Conservation (phyloP, 352 stramenopile species). For the Phytophthora lateralis region DNA sequence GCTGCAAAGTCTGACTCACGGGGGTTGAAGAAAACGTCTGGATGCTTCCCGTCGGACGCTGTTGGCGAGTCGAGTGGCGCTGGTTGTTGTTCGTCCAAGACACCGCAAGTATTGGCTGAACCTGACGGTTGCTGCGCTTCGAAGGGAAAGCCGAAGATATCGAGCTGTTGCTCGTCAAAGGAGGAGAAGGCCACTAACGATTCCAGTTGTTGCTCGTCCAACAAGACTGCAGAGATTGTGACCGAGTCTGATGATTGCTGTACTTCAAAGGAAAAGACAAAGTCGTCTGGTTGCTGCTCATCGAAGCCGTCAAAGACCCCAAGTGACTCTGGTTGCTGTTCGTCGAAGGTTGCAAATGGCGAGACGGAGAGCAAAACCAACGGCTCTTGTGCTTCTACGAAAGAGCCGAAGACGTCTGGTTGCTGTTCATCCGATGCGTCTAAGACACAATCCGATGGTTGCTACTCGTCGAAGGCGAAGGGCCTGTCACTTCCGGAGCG, state of each 20-base stretch:
- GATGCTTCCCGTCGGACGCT: constrained; percentile 1
- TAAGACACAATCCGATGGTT: constrained; percentile 7
- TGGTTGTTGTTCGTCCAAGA: constrained; percentile 15
- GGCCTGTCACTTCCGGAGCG: constrained; percentile 11
- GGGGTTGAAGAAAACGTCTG: background rate
- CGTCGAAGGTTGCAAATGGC: constrained; percentile 1
- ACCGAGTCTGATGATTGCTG: constrained; percentile 4
- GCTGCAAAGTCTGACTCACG: background rate
- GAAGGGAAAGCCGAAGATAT: constrained; percentile 5
- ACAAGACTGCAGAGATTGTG: background rate
- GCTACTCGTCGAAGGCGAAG: constrained; percentile 24
- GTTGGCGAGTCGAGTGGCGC: background rate
- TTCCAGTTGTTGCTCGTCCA: constrained; percentile 16
- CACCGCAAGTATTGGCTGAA: background rate
- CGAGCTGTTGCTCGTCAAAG: constrained; percentile 24
- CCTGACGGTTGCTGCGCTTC: background rate
- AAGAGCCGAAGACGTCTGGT: constrained; percentile 3
- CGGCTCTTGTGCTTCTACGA: constrained; percentile 16
- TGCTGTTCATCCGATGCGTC: constrained; percentile 15
- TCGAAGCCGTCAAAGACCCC: constrained; percentile 9
- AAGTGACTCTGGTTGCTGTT: background rate
- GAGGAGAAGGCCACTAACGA: background rate
- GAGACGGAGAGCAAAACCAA: constrained; percentile 1
- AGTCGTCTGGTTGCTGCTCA: constrained; percentile 4
- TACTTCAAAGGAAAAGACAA: constrained; percentile 4